Evolutionary conservation across 768 basidiomycete genomes (phyloP), one percentile per base, ranked within the genome.

Genomic region (Suillus hirtellus): DNA sequence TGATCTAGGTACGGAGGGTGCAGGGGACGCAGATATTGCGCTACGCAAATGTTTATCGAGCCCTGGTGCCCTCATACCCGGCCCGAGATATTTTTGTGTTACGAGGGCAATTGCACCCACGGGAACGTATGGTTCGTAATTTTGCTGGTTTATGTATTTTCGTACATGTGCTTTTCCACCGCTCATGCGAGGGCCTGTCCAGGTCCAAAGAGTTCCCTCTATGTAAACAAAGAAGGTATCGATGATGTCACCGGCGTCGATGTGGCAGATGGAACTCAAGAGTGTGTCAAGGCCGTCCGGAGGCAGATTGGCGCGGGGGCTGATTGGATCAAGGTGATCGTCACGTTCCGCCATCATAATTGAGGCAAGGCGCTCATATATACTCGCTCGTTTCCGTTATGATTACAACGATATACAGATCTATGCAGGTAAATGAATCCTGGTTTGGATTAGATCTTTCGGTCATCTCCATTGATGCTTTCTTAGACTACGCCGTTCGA

Each of bases 1-100:
- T 38, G 87, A 89, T 67, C 76, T 89, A 6, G 87, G 88, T n/a
- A 88, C 87, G 1, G 87, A 89, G 70, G 87, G 86, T 2, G 86
- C 86, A 1, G 81, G 75, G 31, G 87, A 88, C 67, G 85, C 86
- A 19, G 87, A 89, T 67, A 74, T 88, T 14, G 77, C 80, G 0
- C 75, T 89, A 43, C 79, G 86, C 21, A 84, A 84, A 65, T 86
- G 86, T 68, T 68, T 89, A 19, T 79, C 84, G 19, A 76, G 75
- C 7, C 73, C 76, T 2, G 71, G 75, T n/a, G 72, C 83, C 0
- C 68, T 88, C 53, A 83, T 85, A 19, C 80, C 83, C n/a, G 86
- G 86, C 0, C 88, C 88, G 27, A 75, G 86, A 63, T 87, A 88
- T 71, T 89, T 87, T 69, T 84, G 81, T 63, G 81, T 83, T 1